These are phyloP conservation scores for Candida buenavistaensis DNA, from an alignment of 1,139 yeast species.

Conservation along the genomic window DNA sequence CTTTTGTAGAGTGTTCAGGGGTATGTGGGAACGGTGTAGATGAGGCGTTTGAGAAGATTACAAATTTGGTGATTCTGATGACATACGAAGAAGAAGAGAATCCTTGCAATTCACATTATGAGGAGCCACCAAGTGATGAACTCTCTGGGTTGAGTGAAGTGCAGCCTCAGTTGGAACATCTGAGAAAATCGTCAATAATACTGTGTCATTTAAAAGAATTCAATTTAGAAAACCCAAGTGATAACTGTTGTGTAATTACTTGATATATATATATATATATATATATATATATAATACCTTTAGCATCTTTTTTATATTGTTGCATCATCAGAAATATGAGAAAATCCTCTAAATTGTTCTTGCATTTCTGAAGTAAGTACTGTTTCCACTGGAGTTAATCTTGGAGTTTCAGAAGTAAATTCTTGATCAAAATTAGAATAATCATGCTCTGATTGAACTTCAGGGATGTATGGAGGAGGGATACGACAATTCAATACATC, in stretches of 20 bases:
- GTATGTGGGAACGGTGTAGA: constrained; percentile 21
- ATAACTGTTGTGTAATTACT: constrained; percentile 3
- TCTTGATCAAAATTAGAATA: constrained; percentile 93
- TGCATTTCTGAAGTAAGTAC: constrained; percentile 85
- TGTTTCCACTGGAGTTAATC: constrained; percentile 91
- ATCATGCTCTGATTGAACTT: constrained; percentile 82
- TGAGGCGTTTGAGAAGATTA: constrained; percentile 23
- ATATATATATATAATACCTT: neutral
- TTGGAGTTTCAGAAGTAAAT: constrained; percentile 92
- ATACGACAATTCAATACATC: constrained; percentile 74
- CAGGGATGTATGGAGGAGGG: constrained; percentile 83
- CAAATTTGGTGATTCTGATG: constrained; percentile 2
- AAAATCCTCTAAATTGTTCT: constrained; percentile 95
- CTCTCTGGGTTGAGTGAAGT: too few species aligned
- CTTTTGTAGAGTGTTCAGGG: constrained; percentile 33
- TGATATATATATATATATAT: neutral
- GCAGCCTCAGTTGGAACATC: too few species aligned
- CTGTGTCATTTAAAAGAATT: neutral
- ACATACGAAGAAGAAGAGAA: constrained; percentile 1
- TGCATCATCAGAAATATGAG: constrained; percentile 76
- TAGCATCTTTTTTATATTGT: constrained; percentile 27
- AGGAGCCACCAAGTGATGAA: too few species aligned
- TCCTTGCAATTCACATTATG: neutral
- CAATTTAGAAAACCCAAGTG: neutral
- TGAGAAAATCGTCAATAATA: neutral